phyloP scores from a whole-genome alignment of 805 yeast genomes.

The Wickerhamiella alocasiicola region DNA sequence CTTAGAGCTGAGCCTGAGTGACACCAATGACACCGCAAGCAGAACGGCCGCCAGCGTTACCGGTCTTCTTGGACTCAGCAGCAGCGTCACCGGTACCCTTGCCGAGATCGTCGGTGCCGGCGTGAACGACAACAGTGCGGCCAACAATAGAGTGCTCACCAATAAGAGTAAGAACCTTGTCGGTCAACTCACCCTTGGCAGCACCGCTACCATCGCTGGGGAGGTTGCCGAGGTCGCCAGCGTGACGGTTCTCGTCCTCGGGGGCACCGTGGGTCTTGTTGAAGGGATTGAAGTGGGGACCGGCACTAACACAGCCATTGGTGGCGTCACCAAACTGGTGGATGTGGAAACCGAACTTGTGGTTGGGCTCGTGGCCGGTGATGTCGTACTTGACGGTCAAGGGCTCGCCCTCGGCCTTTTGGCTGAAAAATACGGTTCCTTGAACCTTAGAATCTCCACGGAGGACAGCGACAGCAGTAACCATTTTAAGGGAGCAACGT shows the following conservation, averaged over 20 bases:
- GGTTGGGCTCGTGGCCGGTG: slow-evolving; percentile 71
- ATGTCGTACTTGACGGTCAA: slow-evolving; percentile 75
- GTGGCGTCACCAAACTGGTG: slow-evolving; percentile 98
- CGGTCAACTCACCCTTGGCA: slow-evolving; percentile 82
- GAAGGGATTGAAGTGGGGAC: slow-evolving; percentile 94
- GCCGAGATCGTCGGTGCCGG: slow-evolving; percentile 87
- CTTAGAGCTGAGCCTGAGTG: slow-evolving; percentile 23
- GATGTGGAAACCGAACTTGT: slow-evolving; percentile 81
- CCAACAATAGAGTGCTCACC: slow-evolving; percentile 87
- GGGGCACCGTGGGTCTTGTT: slow-evolving; percentile 83
- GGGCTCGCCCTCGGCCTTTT: slow-evolving; percentile 63
- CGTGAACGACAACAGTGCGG: slow-evolving; percentile 91
- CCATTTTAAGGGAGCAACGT: slow-evolving; percentile 15
- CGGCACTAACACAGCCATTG: slow-evolving; percentile 97
- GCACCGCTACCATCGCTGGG: slow-evolving; percentile 76
- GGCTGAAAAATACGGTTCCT: slow-evolving; percentile 83
- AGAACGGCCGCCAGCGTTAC: slow-evolving; percentile 96
- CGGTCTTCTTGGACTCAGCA: slow-evolving; percentile 76
- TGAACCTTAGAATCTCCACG: slow-evolving; percentile 88
- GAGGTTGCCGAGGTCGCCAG: slow-evolving; percentile 95
- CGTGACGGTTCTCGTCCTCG: slow-evolving; percentile 57
- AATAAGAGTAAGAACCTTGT: slow-evolving; percentile 60
- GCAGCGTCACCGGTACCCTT: slow-evolving; percentile 68
- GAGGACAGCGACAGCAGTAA: slow-evolving; percentile 68
- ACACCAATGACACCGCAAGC: slow-evolving; percentile 97